Base-by-base conservation (phyloP, 441 rosid species). In the Croton laevigatus region DNA sequence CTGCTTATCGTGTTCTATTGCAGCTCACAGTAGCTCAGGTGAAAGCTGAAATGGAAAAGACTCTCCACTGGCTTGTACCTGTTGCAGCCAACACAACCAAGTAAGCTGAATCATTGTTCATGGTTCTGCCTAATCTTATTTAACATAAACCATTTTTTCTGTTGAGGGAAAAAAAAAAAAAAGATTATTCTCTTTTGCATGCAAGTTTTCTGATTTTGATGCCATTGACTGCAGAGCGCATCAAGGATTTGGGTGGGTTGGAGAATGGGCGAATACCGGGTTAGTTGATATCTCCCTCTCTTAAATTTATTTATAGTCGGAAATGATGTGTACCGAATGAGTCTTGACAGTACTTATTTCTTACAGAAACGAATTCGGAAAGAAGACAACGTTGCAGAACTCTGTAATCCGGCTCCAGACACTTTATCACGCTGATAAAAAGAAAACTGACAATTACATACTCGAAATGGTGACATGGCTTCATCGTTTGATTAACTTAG, bases 211-310 rank as follows among this genome's bases (percentile, higher is more conserved):
- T 46, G 11, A 19, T 27, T 70, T 66, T 58, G 62, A 54, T 80
- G 59, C 68, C 71, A 66, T 38, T 59, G 68, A 57, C 53, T 67
- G 58, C 84, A 95, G 99, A 81, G 92, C 90, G 34, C 95, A 91
- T 82, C 99, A 95, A 82, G 97, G 96, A 54, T 95, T 95, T 14
- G 99, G 99, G 53, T 90, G 98, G 97, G 96, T 94, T 16, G 98
- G 98, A 79, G 98, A 94, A 85, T 95, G 99, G 99, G 99, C 99
- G 42, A 94, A 83, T 72, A 81, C 83, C n/a, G 89, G 92, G 98
- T 88, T 36, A 85, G 88, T 77, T 55, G 36, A 49, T 34, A 45
- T 59, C 54, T 64, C 72, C 62, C 32, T 59, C 22, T 51, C 13
- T 54, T 32, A 37, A 37, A 14, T 52, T 1, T 42, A 19, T 53